Evolutionary conservation across 768 basidiomycete species (phyloP), one percentile per base, ranked within the genome.

Genomic region (Trametes meyenii): DNA sequence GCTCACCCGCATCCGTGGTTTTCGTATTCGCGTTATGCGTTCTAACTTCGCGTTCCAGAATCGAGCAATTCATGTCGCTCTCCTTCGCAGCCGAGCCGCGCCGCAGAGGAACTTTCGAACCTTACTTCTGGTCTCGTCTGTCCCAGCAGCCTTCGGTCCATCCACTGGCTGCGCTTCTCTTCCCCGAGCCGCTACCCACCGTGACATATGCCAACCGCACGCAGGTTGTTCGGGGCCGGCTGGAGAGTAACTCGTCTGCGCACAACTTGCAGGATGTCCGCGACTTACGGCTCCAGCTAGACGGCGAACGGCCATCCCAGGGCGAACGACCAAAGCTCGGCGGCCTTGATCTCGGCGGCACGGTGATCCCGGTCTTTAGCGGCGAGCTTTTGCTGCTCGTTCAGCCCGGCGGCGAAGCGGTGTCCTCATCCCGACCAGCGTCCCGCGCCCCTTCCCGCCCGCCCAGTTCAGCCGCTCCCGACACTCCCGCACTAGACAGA

Each of bases 41-140:
- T 35, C 42, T 40, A 40, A 50, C 16, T 23, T 46, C 5, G 17
- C 16, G 50, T 50, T 24, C 21, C 46, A 91, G 88, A 8, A 75
- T 89, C 62, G 90, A 90, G 24, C 88, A 90, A 62, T 92, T 91
- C 67, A 88, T 87, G 83, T 85, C 88, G 0, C 77, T 91, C 19
- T 93, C 92, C 2, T 72, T 91, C 36, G 84, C 88, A 40, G 84
- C 87, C 16, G 92, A 94, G 67, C 85, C 90, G 7, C 82, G 86
- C 21, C 79, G 86, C n/a, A 86, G 82, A 70, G 88, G 89, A 8
- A 73, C 88, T 1, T 92, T 90, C 58, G 89, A 91, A 64, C 89
- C 90, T 0, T 84, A 87, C 65, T 91, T 87, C 73, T 93, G 90
- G 90, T 76, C 79, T 5, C 80, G 81, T 45, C 71, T 77, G 40